Evolutionary conservation across 2,329 filamentous ascomycete genomes (phyloP).

Genomic region (Endoconidiophora laricicola): DNA sequence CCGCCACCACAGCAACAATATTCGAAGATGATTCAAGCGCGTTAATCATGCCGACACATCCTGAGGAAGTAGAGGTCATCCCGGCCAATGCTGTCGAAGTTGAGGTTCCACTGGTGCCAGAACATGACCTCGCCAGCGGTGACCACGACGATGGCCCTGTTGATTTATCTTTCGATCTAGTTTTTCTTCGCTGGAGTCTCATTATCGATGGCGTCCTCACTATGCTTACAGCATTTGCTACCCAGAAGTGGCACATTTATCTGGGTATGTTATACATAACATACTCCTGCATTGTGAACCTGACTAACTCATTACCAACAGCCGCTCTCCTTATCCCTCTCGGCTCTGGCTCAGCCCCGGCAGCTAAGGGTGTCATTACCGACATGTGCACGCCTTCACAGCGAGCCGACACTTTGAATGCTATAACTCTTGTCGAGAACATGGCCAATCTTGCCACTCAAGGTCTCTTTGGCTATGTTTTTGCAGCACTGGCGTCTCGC

Average conservation of each 20-base stretch:
- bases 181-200: slow-evolving; percentile 49
- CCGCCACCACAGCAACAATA: background rate
- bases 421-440: slow-evolving; percentile 54
- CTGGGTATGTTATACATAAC: slow-evolving; percentile 25
- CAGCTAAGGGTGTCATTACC: slow-evolving; percentile 57
- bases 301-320: slow-evolving; percentile 14
- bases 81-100: slow-evolving; percentile 31
- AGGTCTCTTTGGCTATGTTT: slow-evolving; percentile 50
- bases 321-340: slow-evolving; percentile 49
- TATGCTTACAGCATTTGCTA: slow-evolving; percentile 43
- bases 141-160: slow-evolving; percentile 24
- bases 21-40: background rate
- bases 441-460: slow-evolving; percentile 46
- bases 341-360: slow-evolving; percentile 50
- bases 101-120: slow-evolving; percentile 19
- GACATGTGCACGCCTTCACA: slow-evolving; percentile 48
- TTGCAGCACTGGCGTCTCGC: slow-evolving; percentile 42
- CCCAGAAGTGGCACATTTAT: slow-evolving; percentile 51
- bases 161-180: slow-evolving; percentile 43
- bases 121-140: slow-evolving; percentile 15
- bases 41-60: slow-evolving; percentile 21
- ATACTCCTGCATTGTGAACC: background rate
- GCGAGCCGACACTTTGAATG: slow-evolving; percentile 49
- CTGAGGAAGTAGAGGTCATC: slow-evolving; percentile 26
- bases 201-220: slow-evolving; percentile 49